Evolutionary conservation across 2,329 filamentous ascomycete genomes (phyloP), one percentile per base, ranked within the genome.

Genomic region (Alternaria hordeiaustralica): DNA sequence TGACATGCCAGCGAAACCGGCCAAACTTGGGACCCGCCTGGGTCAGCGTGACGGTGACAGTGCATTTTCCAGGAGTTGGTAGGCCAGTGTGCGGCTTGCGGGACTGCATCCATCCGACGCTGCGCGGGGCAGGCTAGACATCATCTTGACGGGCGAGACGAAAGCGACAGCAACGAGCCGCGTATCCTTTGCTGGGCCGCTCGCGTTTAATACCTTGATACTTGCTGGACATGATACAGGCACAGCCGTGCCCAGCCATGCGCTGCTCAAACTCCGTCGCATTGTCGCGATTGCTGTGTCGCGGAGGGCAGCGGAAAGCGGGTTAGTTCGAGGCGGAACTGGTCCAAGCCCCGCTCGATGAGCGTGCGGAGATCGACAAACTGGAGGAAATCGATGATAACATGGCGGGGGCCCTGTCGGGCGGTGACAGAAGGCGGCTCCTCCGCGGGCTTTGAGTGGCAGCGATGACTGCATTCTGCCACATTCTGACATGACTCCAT

Each of bases 311-410:
- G n/a, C 63, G 43, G 55, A 43, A 69, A 57, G 45, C 12, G 60
- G 70, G 46, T 54, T 74, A 71, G 71, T 60, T 53, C 49, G 47
- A 58, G 62, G 62, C 47, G 18, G 33, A 46, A 51, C 58, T 65
- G 65, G 62, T n/a, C 55, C 60, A 55, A 66, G 63, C 64, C 54
- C 49, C 30, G 61, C 58, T 60, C 57, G 59, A 61, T 65, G 44
- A 58, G 63, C 49, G 60, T 50, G 56, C 65, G 47, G 58, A 49
- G 69, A 78, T 77, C 73, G 73, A 58, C 67, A 61, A 68, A 72
- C 66, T 65, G 61, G 55, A 49, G 61, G 60, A 54, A 67, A 76
- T 77, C 74, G 74, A 67, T 72, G 60, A 63, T 44, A 55, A 25
- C 49, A 41, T n/a, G 55, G 56, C 60, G n/a, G 28, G 49, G 60